phyloP scores from a whole-genome alignment of 148 eudicot genomes.

The Oxyria digyna region DNA sequence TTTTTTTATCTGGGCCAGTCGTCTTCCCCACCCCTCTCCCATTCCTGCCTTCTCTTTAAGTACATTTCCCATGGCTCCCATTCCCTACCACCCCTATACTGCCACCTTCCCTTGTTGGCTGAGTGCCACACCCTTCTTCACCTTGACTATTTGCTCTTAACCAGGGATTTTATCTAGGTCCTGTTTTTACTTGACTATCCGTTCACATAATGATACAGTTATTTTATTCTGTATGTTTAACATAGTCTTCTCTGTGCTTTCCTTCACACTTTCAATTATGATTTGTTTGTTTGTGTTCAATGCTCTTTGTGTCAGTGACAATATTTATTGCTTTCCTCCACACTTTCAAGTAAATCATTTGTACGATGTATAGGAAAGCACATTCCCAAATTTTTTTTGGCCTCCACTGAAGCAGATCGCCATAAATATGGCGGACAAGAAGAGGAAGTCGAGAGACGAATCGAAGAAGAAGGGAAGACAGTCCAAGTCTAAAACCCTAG shows the following conservation, averaged over 20 bases:
- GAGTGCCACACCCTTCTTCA: too few relatives aligned
- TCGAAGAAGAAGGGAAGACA: constrained; percentile 10
- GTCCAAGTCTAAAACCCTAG: not conserved
- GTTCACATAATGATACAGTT: not conserved
- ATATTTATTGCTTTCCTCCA: not conserved
- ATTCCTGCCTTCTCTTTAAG: too few relatives aligned
- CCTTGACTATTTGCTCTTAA: not conserved
- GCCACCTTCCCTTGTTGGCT: too few relatives aligned
- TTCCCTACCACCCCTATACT: too few relatives aligned
- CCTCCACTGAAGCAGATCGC: too few relatives aligned
- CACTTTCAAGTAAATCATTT: not conserved
- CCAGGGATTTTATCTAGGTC: not conserved
- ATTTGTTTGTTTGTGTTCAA: not conserved
- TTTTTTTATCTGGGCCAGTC: too few relatives aligned
- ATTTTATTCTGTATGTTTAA: not conserved
- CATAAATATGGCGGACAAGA: constrained; percentile 40
- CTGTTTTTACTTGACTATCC: not conserved
- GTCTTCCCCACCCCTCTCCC: too few relatives aligned
- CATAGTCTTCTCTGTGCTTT: not conserved
- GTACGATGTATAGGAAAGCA: not conserved
- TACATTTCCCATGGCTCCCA: not conserved
- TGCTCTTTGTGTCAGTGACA: not conserved
- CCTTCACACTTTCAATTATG: not conserved
- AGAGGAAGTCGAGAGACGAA: constrained; percentile 16
- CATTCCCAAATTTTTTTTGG: too few relatives aligned